Evolutionary conservation across 1,284 basidiomycete species (phyloP).

Genomic region (Malassezia pachydermatis): DNA sequence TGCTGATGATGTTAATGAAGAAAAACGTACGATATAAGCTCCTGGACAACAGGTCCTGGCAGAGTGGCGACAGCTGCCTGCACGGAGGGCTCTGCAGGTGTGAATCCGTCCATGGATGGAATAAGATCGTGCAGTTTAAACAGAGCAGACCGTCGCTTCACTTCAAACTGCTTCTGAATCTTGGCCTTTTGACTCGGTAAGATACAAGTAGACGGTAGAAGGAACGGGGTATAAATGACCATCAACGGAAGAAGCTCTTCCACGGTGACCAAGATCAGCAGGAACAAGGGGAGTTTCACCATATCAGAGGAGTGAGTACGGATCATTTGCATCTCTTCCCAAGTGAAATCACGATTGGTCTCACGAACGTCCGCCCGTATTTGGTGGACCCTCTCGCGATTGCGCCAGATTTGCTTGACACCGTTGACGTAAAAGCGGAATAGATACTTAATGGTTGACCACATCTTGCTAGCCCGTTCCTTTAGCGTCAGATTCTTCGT

Average conservation of each 20-base stretch:
- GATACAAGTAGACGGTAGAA: slow-evolving; percentile 75
- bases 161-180: slow-evolving; percentile 35
- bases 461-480: slow-evolving; percentile 13
- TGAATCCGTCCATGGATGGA: slow-evolving; percentile 5
- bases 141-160: slow-evolving; percentile 28
- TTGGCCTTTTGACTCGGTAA: slow-evolving; percentile 64
- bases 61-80: slow-evolving; percentile 14
- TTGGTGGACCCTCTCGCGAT: slow-evolving; percentile 24
- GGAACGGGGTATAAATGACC: slow-evolving; percentile 70
- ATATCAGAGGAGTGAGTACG: slow-evolving; percentile 35
- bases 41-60: slow-evolving; percentile 13
- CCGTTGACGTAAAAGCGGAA: slow-evolving; percentile 45
- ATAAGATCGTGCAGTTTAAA: slow-evolving; percentile 19
- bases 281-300: slow-evolving; percentile 65
- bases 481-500: background rate
- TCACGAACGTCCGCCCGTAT: slow-evolving; percentile 20
- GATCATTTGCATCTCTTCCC: slow-evolving; percentile 32
- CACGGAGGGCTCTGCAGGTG: background rate
- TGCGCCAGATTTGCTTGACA: slow-evolving; percentile 46
- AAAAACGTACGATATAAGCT: slow-evolving; percentile 18
- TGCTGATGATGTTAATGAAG: slow-evolving; percentile 2
- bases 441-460: slow-evolving; percentile 39
- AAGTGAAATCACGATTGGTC: slow-evolving; percentile 20
- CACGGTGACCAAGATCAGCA: slow-evolving; percentile 62
- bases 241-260: slow-evolving; percentile 75